Evolutionary conservation across 73 alveolate genomes (phyloP).

Genomic region (Paramecium sonneborni): DNA sequence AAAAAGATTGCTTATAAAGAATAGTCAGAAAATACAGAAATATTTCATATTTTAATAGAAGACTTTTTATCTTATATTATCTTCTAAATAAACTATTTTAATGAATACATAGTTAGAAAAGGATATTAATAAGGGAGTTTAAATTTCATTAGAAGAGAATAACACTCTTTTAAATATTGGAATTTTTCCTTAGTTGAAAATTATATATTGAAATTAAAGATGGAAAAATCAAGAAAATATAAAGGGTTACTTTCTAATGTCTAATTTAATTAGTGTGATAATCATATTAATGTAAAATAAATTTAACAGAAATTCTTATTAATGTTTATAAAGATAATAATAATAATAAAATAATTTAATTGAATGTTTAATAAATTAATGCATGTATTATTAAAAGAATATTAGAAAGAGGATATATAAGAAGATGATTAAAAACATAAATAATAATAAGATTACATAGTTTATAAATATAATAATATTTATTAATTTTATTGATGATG

Average conservation of each 20-base stretch:
- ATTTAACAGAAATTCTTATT: too few relatives aligned
- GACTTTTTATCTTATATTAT: neutral
- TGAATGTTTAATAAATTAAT: neutral
- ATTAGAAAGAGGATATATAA: neutral
- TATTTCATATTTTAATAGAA: neutral
- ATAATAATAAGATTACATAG: neutral
- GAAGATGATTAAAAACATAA: neutral
- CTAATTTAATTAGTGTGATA: too few relatives aligned
- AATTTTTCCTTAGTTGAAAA: neutral
- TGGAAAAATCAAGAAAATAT: neutral
- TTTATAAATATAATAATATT: slow-evolving; percentile 1
- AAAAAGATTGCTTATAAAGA: slow-evolving; percentile 16
- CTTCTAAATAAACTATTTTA: neutral
- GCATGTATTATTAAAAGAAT: neutral
- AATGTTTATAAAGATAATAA: too few relatives aligned
- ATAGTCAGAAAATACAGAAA: neutral
- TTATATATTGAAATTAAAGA: neutral
- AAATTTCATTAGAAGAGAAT: neutral
- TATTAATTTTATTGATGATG: slow-evolving; percentile 29
- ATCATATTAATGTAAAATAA: too few relatives aligned
- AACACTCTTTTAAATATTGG: neutral
- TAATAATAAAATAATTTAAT: neutral
- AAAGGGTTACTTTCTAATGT: neutral
- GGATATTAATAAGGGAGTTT: neutral
- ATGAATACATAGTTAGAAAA: slow-evolving; percentile 3